These are phyloP conservation scores for Leishmania guyanensis DNA, from an alignment of 208 protist species.

Conservation along the genomic window DNA sequence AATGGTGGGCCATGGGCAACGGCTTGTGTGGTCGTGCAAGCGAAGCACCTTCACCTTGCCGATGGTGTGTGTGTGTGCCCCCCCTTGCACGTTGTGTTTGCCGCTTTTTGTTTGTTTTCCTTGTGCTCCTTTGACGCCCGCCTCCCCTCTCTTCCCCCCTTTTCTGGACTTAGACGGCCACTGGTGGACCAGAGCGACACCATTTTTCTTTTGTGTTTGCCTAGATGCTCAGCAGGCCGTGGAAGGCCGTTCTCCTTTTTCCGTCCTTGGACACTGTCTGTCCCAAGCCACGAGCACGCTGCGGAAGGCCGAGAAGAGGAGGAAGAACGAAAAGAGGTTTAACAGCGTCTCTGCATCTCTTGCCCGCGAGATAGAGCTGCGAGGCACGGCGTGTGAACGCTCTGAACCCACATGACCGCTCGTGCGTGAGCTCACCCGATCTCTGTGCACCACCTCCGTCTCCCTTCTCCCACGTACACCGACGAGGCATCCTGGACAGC, in stretches of 20 bases:
- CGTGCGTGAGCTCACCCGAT: neutral
- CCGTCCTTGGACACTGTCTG: slow-evolving; percentile 4
- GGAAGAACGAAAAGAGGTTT: neutral
- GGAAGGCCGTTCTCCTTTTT: neutral
- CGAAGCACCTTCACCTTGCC: neutral
- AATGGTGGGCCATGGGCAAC: neutral
- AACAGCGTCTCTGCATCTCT: neutral
- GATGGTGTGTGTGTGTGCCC: neutral
- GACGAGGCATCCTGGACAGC: neutral
- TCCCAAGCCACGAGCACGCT: neutral
- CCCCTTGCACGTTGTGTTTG: neutral
- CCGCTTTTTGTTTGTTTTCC: neutral
- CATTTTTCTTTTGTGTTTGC: slow-evolving; percentile 8
- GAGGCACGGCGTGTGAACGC: neutral
- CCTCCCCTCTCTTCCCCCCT: slow-evolving; percentile 18
- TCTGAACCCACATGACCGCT: neutral
- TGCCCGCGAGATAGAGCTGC: neutral
- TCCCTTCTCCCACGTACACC: neutral
- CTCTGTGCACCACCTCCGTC: neutral
- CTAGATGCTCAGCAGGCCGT: neutral
- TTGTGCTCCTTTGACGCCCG: neutral
- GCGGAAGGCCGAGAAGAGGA: neutral
- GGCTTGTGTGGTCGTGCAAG: neutral
- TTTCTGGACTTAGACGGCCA: neutral
- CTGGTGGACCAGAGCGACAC: neutral